phyloP scores from a whole-genome alignment of 768 basidiomycete species.

The Crucibulum laeve region DNA sequence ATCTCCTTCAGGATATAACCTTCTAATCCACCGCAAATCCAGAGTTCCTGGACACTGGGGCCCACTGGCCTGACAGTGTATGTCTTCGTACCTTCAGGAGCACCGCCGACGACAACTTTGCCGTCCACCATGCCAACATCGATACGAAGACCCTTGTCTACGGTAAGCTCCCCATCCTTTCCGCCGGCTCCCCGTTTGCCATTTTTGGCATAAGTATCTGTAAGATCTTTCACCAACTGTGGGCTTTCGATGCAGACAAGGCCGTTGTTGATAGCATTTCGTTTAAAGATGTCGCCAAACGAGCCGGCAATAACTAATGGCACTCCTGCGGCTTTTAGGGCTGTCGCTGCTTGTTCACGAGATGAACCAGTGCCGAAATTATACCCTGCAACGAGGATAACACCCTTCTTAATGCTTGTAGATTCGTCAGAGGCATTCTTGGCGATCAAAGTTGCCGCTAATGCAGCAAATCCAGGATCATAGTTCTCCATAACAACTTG shows the following conservation, averaged over 20 bases:
- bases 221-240: slow-evolving; percentile 82
- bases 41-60: slow-evolving; percentile 93
- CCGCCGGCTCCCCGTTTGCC: slow-evolving; percentile 79
- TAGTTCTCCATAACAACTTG: slow-evolving; percentile 99
- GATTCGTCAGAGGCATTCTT: slow-evolving; percentile 15
- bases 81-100: slow-evolving; percentile 40
- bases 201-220: slow-evolving; percentile 65
- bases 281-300: slow-evolving; percentile 99
- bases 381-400: slow-evolving; percentile 87
- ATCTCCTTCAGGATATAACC: slow-evolving; percentile 85
- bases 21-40: slow-evolving; percentile 93
- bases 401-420: slow-evolving; percentile 46
- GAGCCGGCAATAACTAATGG: slow-evolving; percentile 96
- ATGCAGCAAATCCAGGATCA: slow-evolving; percentile 78
- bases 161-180: slow-evolving; percentile 76
- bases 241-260: slow-evolving; percentile 93
- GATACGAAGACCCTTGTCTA: slow-evolving; percentile 65
- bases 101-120: slow-evolving; percentile 47
- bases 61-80: slow-evolving; percentile 80
- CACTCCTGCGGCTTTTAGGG: slow-evolving; percentile 89
- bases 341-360: slow-evolving; percentile 97
- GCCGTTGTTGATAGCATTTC: slow-evolving; percentile 98
- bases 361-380: slow-evolving; percentile 99
- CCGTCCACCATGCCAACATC: slow-evolving; percentile 70
- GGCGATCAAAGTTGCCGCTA: slow-evolving; percentile 50